Conservation (phyloP, 768 basidiomycete genomes). For the Lactarius hatsudake region DNA sequence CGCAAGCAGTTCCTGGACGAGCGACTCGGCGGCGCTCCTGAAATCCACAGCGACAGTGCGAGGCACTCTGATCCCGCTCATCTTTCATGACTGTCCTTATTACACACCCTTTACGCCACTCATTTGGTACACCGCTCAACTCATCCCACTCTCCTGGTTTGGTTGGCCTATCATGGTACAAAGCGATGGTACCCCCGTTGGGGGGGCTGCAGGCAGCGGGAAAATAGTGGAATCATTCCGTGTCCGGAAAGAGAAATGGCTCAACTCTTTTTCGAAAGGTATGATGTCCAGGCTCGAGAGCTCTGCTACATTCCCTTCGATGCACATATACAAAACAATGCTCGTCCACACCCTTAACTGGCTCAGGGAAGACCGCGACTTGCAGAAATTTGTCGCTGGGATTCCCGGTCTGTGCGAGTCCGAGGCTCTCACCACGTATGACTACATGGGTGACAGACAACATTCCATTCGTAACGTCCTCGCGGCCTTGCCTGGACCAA, state of each 20-base stretch:
- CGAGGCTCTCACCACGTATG: background rate
- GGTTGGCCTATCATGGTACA: no score
- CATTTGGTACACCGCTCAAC: background rate
- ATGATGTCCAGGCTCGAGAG: background rate
- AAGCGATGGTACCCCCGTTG: no score
- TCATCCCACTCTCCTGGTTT: no score
- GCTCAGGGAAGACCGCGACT: background rate
- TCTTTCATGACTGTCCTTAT: background rate
- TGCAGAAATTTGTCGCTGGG: background rate
- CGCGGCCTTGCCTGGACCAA: constrained; percentile 3
- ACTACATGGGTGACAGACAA: no score
- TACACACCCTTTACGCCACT: background rate
- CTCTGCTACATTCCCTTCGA: background rate
- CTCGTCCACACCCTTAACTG: background rate
- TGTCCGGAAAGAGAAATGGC: background rate
- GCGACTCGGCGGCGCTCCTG: no score
- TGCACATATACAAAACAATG: background rate
- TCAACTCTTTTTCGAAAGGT: background rate
- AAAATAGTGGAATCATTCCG: background rate
- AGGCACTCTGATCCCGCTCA: background rate
- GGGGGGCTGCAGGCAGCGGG: no score
- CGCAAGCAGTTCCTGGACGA: no score
- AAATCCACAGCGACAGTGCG: no score
- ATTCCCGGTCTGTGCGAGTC: background rate
- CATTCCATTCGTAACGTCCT: background rate